Base-by-base conservation (phyloP, 1,139 yeast species). In the Debaryomycetaceae sp. region DNA sequence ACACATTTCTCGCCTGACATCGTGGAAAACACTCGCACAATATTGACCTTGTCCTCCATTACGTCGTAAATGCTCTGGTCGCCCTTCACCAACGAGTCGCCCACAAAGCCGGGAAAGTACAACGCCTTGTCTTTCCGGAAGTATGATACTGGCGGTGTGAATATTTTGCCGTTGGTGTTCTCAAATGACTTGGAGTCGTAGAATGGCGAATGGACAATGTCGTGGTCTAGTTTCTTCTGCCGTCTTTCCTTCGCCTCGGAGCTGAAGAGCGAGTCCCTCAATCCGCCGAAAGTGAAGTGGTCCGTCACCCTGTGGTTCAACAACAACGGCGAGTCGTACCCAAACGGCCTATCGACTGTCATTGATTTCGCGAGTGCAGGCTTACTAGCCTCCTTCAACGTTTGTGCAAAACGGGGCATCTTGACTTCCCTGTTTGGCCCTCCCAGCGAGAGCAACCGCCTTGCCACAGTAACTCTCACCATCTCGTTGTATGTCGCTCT, bases 171-270 rank as follows among this genome's bases (percentile, higher is more conserved):
- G 38, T 83, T 80, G 3, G 95, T 87, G 54, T 84, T 84, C 42
- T 85, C 73, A 60, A 83, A 91, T 1, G 87, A 83, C 57, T 87
- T 85, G 53, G 89, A 76, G 54, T 90, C 96, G 55, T 85, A 84
- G 72, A 89, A 83, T 24, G 95, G 90, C n/a, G 96, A 87, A 57
- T 85, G 88, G 35, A 87, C 81, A 52, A 90, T 78, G 61, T 90
- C 97, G 48, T 81, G 77, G 56, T 87, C 90, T 48, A 87, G 67
- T 49, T 69, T 66, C 49, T 63, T 60, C 46, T 71, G 75, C 74
- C 89, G 65, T 62, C 78, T 53, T 72, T 83, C 75, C 69, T 77
- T 66, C 46, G 76, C 66, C 62, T 76, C 72, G 5, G 57, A 50
- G 39, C 72, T 62, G 51, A 73, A 72, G 17, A 68, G 40, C 39